Evolutionary conservation across 2,329 filamentous ascomycete species (phyloP).

Genomic region (Akanthomyces uredinophilus): DNA sequence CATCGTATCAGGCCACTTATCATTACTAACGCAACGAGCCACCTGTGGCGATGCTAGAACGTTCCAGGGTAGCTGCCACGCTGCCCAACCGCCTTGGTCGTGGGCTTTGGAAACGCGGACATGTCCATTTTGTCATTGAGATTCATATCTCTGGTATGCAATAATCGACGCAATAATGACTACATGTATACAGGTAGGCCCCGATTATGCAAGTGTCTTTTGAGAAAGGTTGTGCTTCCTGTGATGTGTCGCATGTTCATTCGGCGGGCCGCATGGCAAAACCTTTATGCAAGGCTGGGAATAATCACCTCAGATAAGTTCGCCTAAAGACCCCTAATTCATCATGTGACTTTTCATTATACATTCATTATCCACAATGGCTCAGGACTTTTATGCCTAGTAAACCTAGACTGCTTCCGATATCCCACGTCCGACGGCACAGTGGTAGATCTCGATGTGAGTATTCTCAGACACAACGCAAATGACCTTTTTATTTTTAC

Average conservation of each 20-base stretch:
- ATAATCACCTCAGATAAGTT: too few relatives aligned
- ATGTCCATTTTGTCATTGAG: background rate
- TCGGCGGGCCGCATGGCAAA: too few relatives aligned
- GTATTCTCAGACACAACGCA: background rate
- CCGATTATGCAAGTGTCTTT: background rate
- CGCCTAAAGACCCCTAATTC: too few relatives aligned
- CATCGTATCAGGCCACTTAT: background rate
- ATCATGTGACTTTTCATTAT: too few relatives aligned
- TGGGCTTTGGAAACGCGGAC: background rate
- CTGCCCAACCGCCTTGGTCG: background rate
- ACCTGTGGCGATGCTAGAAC: background rate
- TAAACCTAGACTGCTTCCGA: too few relatives aligned
- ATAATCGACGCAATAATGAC: background rate
- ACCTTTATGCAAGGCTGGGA: too few relatives aligned
- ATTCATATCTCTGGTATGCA: background rate
- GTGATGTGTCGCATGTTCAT: too few relatives aligned
- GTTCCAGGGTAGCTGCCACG: constrained; percentile 3
- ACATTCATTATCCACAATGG: too few relatives aligned
- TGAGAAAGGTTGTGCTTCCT: background rate
- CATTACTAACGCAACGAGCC: too few relatives aligned
- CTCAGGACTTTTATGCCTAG: too few relatives aligned
- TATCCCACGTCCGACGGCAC: too few relatives aligned
- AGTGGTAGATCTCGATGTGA: too few relatives aligned
- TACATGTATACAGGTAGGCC: background rate
- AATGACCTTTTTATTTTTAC: background rate